Base-by-base conservation (phyloP, 768 basidiomycete genomes). In the Lactarius indigo region DNA sequence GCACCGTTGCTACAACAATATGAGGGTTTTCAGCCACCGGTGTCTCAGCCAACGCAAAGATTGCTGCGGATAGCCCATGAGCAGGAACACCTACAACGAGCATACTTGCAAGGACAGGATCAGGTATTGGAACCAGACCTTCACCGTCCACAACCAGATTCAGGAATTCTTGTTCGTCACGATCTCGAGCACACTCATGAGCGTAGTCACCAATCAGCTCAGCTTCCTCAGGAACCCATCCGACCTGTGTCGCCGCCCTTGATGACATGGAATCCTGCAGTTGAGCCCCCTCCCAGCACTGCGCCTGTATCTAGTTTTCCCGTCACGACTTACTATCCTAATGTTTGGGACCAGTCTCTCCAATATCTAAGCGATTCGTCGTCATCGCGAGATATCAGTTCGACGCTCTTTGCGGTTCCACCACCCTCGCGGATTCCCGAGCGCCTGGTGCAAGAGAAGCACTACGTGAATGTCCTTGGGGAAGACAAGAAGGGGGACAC, bases 321-420 rank as follows among this genome's bases (percentile, higher is more conserved):
- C n/a, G 74, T 83, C 37, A 84, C 89, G 67, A 88, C 89, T 0
- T 90, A 91, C 75, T 96, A 91, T 75, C 82, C 87, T 41, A 94
- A 96, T 74, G 82, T 86, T 33, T 98, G 96, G 96, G 95, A 98
- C 73, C 79, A 84, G 66, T 79, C 85, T 59, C 78, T 78, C 50
- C 76, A 77, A 33, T 75, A 79, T 42, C 78, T 79, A 64, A 82
- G 84, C 35, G 76, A 76, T 20, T 61, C 58, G 52, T 59, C 61
- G 28, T 63, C 68, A 20, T 47, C 59, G n/a, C 72, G 63, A n/a
- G 63, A 42, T 10, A 66, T 61, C 30, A 65, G 74, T 20, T 68
- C 75, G 47, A 77, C 78, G 1, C 83, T 91, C 71, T 91, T 92
- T 77, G 76, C 83, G 59, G 79, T 87, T 10, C 87, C 89, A 1